These are phyloP conservation scores for Lepidopterella palustris DNA, from an alignment of 495 filamentous ascomycete species.

Conservation along the genomic window DNA sequence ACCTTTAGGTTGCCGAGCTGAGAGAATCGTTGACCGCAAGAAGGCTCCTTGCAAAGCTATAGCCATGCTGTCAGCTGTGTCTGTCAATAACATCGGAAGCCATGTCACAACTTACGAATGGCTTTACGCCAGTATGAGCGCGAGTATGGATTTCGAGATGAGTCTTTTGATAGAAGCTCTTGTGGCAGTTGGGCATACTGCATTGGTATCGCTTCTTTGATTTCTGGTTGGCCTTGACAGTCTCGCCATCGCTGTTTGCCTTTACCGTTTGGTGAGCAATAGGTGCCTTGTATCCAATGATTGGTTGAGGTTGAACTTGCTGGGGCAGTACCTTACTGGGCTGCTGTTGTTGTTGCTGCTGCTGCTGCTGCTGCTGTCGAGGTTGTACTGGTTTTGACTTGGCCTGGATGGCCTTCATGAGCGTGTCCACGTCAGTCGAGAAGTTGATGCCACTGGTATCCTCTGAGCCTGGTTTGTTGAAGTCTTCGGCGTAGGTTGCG, in stretches of 20 bases:
- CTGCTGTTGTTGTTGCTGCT: constrained; percentile 32
- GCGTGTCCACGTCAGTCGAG: constrained; percentile 75
- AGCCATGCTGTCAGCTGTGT: constrained; percentile 8
- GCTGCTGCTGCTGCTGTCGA: constrained; percentile 23
- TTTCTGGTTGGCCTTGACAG: constrained; percentile 20
- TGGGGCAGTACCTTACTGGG: constrained; percentile 17
- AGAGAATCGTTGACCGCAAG: constrained; percentile 75
- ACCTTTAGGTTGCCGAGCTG: constrained; percentile 88
- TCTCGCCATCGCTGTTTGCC: constrained; percentile 7
- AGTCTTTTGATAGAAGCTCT: constrained; percentile 85
- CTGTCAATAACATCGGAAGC: background rate
- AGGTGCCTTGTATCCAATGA: background rate
- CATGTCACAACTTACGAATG: constrained; percentile 60
- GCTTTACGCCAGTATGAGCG: constrained; percentile 84
- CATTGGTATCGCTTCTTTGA: constrained; percentile 67
- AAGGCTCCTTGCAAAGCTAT: constrained; percentile 67
- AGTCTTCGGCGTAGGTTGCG: constrained; percentile 7
- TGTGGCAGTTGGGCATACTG: constrained; percentile 65
- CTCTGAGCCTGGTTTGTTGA: constrained; percentile 5
- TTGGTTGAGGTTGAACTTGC: constrained; percentile 2
- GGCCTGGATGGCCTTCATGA: constrained; percentile 88
- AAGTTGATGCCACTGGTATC: constrained; percentile 47
- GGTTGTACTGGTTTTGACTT: constrained; percentile 46
- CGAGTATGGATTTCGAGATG: constrained; percentile 88
- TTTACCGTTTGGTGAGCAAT: constrained; percentile 8